These are phyloP conservation scores for Leccinellum rugosiceps DNA, from an alignment of 768 basidiomycete species.

Conservation along the genomic window DNA sequence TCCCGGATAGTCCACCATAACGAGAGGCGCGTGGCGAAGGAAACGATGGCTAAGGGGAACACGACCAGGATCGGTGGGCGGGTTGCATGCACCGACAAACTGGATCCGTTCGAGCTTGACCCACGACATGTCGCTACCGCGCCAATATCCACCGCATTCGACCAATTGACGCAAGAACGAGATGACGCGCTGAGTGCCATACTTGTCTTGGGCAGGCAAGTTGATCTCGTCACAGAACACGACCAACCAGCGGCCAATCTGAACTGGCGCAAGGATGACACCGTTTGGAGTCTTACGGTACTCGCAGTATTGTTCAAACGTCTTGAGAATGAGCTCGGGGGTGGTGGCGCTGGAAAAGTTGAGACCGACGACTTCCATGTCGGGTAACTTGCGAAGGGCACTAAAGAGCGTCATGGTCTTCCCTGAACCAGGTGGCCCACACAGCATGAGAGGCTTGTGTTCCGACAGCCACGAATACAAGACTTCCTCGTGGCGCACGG, in stretches of 20 bases:
- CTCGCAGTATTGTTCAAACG: slow-evolving; percentile 99
- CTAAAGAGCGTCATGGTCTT: slow-evolving; percentile 99
- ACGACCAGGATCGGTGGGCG: slow-evolving; percentile 97
- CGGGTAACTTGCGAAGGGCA: slow-evolving; percentile 92
- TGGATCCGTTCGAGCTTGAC: slow-evolving; percentile 98
- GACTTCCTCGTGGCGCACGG: slow-evolving; percentile 97
- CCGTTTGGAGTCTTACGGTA: slow-evolving; percentile 98
- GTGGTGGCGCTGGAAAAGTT: slow-evolving; percentile 99
- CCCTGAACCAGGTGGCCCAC: slow-evolving; percentile 98
- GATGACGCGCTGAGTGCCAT: slow-evolving; percentile 97
- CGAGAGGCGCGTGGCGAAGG: slow-evolving; percentile 92
- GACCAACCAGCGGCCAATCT: slow-evolving; percentile 97
- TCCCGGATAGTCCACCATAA: slow-evolving; percentile 99
- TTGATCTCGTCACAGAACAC: slow-evolving; percentile 99
- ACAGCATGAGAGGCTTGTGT: slow-evolving; percentile 97
- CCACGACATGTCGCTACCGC: slow-evolving; percentile 93
- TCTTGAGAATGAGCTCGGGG: slow-evolving; percentile 96
- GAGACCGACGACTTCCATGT: slow-evolving; percentile 98
- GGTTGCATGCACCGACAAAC: slow-evolving; percentile 99
- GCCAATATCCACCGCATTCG: slow-evolving; percentile 93
- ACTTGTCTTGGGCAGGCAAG: slow-evolving; percentile 93
- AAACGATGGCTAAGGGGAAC: slow-evolving; percentile 98
- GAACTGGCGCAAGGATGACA: slow-evolving; percentile 89
- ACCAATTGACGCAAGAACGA: slow-evolving; percentile 97
- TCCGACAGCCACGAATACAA: slow-evolving; percentile 98